Evolutionary conservation across 306 rosid genomes (phyloP).

Genomic region (Vigna reflexopilosa): DNA sequence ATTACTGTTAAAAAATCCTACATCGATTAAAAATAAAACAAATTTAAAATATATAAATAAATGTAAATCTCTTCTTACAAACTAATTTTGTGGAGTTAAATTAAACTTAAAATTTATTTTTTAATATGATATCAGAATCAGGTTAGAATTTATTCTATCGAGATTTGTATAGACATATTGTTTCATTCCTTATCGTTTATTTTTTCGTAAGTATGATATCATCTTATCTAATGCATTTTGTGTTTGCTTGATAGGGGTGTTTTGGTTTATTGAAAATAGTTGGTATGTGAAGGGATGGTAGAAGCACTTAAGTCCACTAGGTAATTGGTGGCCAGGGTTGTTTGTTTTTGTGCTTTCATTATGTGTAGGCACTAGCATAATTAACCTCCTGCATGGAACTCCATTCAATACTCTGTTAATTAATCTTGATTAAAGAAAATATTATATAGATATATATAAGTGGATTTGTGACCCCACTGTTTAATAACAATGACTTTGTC

Average conservation of each 20-base stretch:
- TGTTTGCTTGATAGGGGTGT: neutral
- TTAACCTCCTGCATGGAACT: constrained; percentile 5
- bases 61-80: too few species aligned
- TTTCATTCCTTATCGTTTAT: too few species aligned
- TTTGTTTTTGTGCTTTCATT: constrained; percentile 47
- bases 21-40: too few species aligned
- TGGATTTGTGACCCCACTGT: constrained; percentile 36
- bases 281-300: constrained; percentile 24
- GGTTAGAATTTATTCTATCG: too few species aligned
- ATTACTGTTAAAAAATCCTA: too few species aligned
- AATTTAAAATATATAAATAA: too few species aligned
- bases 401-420: neutral
- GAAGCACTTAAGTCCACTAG: constrained; percentile 44
- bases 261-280: constrained; percentile 32
- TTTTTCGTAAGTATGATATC: too few species aligned
- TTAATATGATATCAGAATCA: too few species aligned
- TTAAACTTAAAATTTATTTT: too few species aligned
- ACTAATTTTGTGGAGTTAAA: too few species aligned
- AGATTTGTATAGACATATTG: too few species aligned
- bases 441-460: neutral
- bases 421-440: neutral
- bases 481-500: neutral
- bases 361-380: constrained; percentile 46
- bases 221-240: too few species aligned
- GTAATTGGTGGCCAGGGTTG: constrained; percentile 35